These are phyloP conservation scores for Boletus sp. DNA, from an alignment of 768 basidiomycete genomes.

Conservation along the genomic window DNA sequence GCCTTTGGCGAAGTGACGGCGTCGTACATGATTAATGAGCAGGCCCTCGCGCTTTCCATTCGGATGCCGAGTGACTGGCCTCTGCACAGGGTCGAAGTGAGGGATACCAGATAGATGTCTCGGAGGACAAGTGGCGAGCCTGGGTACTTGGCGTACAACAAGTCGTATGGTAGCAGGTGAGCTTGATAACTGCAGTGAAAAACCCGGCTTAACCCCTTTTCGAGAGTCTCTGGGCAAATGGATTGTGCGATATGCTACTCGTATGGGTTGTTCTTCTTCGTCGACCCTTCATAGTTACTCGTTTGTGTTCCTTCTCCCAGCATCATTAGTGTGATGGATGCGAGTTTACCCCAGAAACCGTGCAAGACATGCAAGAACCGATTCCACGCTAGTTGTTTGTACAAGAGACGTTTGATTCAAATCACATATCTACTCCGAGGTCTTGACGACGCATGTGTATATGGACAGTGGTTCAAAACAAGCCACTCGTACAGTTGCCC, in stretches of 20 bases:
- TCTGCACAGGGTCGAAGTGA: constrained; percentile 82
- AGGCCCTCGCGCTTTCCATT: constrained; percentile 84
- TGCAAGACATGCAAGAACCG: constrained; percentile 94
- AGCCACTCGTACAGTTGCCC: constrained; percentile 92
- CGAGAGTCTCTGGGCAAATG: constrained; percentile 86
- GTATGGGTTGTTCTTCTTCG: constrained; percentile 39
- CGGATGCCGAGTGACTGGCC: constrained; percentile 91
- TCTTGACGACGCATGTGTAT: not conserved
- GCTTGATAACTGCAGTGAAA: constrained; percentile 21
- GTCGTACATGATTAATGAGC: constrained; percentile 88
- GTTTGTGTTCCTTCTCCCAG: constrained; percentile 37
- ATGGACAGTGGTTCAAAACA: constrained; percentile 76
- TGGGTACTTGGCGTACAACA: constrained; percentile 95
- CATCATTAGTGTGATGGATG: constrained; percentile 89
- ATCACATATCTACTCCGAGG: not conserved
- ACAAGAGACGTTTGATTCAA: constrained; percentile 56
- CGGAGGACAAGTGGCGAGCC: constrained; percentile 86
- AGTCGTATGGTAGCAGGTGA: constrained; percentile 81
- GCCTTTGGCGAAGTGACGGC: constrained; percentile 80
- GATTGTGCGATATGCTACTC: constrained; percentile 98
- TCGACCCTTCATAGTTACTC: not conserved
- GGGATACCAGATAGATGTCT: constrained; percentile 84
- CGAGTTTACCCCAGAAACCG: constrained; percentile 81
- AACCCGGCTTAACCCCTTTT: not conserved
- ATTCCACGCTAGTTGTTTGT: constrained; percentile 90